Base-by-base conservation (phyloP, 2,329 filamentous ascomycete genomes). In the Dactylonectria estremocensis region DNA sequence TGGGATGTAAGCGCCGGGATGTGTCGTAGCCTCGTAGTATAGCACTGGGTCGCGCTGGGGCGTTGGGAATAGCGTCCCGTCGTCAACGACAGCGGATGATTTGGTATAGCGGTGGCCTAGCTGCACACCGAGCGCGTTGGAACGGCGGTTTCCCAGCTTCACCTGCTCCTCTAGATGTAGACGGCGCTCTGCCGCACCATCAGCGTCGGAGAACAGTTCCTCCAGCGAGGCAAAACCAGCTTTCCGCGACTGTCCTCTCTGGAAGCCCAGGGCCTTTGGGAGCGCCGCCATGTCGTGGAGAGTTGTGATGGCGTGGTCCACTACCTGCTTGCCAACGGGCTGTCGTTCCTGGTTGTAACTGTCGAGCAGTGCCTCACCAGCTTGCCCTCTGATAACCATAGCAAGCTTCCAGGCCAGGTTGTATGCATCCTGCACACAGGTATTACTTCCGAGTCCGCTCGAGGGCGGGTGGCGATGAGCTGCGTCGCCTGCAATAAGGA, bases 381-480 rank as follows among this genome's bases (percentile, higher is more conserved):
- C 82, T 53, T 67, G 62, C 1, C 71, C 71, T n/a, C 64, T 77
- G 43, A 74, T 50, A 6, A 87, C 85, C 63, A 84, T 84, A 2
- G 83, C 82, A 11, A 88, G 78, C 66, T 88, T 89, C 86, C 86
- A 89, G 3, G 85, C 85, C 1, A 89, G 79, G 69, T 89, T 88
- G 74, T 83, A 87, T 1, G 86, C 85, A 69, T 88, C 87, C 72
- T 87, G 85, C 35, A 88, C 85, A 68, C 87, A 89, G 1, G 87
- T 90, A 72, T 90, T 90, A 45, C 84, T 87, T 3, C 88, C 87
- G 0, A 89, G 80, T 0, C 87, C 88, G 72, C 89, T 88, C 16
- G 85, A 79, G 0, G 88, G 88, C 1, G 88, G 87, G 71, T 90
- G 88, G 2, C 87, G 83, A 71, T 90, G 88, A 1, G 86, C 85